phyloP scores from a whole-genome alignment of 352 stramenopile species.

The Globisporangium middletonii region DNA sequence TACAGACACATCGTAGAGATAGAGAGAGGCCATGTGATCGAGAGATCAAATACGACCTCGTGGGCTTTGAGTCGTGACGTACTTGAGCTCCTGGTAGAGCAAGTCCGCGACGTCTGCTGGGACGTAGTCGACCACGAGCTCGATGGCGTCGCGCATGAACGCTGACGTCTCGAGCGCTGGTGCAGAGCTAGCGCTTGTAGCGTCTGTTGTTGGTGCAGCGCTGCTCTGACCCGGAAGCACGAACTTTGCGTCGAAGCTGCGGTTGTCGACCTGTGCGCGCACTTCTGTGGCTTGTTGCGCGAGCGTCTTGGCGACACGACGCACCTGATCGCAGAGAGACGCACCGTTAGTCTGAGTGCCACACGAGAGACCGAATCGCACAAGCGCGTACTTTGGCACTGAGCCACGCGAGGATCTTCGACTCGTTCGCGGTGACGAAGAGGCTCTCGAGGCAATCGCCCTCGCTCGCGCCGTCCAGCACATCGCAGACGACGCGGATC shows the following conservation, averaged over 20 bases:
- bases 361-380: not conserved
- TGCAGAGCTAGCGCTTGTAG: not conserved
- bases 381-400: constrained; percentile 29
- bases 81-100: constrained; percentile 54
- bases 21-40: not conserved
- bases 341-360: not conserved
- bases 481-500: constrained; percentile 49
- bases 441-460: constrained; percentile 43
- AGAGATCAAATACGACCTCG: not conserved
- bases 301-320: constrained; percentile 31
- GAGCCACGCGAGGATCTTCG: constrained; percentile 52
- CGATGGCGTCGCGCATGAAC: constrained; percentile 40
- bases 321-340: constrained; percentile 16
- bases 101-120: constrained; percentile 31
- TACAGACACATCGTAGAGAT: constrained; percentile 3
- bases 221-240: constrained; percentile 1
- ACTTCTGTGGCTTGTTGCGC: constrained; percentile 21
- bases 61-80: constrained; percentile 9
- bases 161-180: constrained; percentile 3
- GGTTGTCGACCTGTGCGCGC: constrained; percentile 14
- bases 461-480: constrained; percentile 20
- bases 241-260: constrained; percentile 27
- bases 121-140: constrained; percentile 55
- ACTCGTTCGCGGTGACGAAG: constrained; percentile 50
- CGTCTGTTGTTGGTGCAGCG: constrained; percentile 9